Base-by-base conservation (phyloP, 2,329 filamentous ascomycete species). In the Teratosphaeria nubilosa region DNA sequence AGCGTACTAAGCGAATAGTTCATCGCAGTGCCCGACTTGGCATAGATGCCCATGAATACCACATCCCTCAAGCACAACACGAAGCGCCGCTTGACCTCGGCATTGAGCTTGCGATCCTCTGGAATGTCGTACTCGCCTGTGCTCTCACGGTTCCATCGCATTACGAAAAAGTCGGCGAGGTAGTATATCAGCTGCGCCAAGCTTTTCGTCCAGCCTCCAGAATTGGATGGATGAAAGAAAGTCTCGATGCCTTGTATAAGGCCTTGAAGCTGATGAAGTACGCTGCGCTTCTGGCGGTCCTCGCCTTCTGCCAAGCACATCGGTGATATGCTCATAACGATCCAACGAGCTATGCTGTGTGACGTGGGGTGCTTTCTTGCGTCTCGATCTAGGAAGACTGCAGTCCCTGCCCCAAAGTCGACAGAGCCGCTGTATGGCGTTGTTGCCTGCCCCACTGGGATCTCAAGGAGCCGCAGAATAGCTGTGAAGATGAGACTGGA, bases 221-320 rank as follows among this genome's bases (percentile, higher is more conserved):
- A 89, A 72, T 99, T 99, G 2, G 94, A 99, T 1, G 94, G 94
- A 68, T 99, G 94, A 78, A 96, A 99, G 74, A 99, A 99, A 0
- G 94, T 99, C 73, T 99, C 94, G 53, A 97, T 87, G 2, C 91
- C 94, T 72, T 97, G 88, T 65, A 99, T 88, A 56, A 99, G 79
- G 0, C 90, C 92, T 72, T 99, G 92, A 5, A 99, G 81, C 63
- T 88, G 90, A 34, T 87, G 84, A 66, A 99, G 75, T 51, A 95
- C 84, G 0, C 91, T 97, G 48, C 69, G 69, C 20, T 61, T 57
- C 57, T 86, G 86, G 31, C 86, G 80, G n/a, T 84, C 79, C 50
- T 88, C 83, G 31, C 86, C 80, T n/a, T 84, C 79, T 48, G 88
- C 83, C 54, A 95, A 76, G 67, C 90, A 94, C 52, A 85, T 79